phyloP scores from a whole-genome alignment of 345 rosid species.

The Isatis tinctoria region DNA sequence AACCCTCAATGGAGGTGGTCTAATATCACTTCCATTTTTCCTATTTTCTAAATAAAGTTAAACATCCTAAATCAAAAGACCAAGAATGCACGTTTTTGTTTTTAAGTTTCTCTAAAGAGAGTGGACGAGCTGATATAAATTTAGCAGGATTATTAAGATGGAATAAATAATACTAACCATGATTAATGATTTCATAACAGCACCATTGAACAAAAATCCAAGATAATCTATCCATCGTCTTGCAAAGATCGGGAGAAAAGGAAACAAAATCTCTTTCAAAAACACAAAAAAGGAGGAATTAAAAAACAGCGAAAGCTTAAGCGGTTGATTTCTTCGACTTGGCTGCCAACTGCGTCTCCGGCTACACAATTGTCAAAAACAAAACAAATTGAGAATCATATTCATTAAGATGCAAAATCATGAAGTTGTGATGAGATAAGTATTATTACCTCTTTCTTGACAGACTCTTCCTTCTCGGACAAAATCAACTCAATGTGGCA shows the following conservation, averaged over 20 bases:
- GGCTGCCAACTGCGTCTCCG: conserved; percentile 80
- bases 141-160: background rate
- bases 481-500: conserved; percentile 88
- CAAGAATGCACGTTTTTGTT: too few species aligned
- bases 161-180: background rate
- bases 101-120: too few species aligned
- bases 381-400: background rate
- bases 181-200: background rate
- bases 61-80: too few species aligned
- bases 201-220: background rate
- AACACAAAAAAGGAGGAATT: background rate
- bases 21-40: too few species aligned
- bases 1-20: too few species aligned
- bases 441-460: conserved; percentile 76
- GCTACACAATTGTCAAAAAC: conserved; percentile 40
- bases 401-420: background rate
- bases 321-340: conserved; percentile 63
- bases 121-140: background rate
- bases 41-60: too few species aligned
- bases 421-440: background rate
- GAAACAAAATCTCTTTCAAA: conserved; percentile 21
- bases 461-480: conserved; percentile 94
- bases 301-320: conserved; percentile 3
- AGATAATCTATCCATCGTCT: conserved; percentile 9
- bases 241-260: background rate